Conservation (phyloP, 1,284 basidiomycete genomes). For the Abortiporus biennis region DNA sequence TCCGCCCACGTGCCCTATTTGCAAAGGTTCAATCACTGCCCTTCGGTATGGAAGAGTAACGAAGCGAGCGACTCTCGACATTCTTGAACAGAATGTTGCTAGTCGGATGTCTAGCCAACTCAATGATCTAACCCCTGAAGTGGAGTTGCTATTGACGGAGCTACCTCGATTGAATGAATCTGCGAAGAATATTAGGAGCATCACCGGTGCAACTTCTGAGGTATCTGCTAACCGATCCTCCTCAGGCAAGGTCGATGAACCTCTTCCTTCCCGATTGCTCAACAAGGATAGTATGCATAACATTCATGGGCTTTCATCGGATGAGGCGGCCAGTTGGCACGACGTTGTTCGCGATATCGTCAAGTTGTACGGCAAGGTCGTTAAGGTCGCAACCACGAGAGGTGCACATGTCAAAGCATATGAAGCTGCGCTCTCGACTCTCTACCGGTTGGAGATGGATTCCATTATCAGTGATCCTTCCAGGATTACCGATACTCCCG, state of each 20-base stretch:
- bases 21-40: constrained; percentile 39
- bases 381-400: constrained; percentile 31
- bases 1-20: constrained; percentile 48
- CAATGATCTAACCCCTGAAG: constrained; percentile 18
- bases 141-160: constrained; percentile 15
- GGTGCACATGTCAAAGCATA: constrained; percentile 45
- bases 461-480: constrained; percentile 24
- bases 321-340: constrained; percentile 30
- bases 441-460: constrained; percentile 40
- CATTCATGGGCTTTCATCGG: constrained; percentile 25
- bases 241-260: constrained; percentile 11
- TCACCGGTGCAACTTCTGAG: constrained; percentile 6
- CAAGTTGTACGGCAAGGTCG: constrained; percentile 28
- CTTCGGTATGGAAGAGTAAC: constrained; percentile 51
- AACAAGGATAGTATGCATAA: constrained; percentile 9
- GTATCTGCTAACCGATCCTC: constrained; percentile 4
- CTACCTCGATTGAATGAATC: constrained; percentile 6
- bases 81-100: constrained; percentile 56
- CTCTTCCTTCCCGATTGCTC: constrained; percentile 11
- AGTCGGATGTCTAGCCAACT: constrained; percentile 40
- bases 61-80: constrained; percentile 54
- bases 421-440: constrained; percentile 40
- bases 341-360: constrained; percentile 24
- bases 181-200: constrained; percentile 10
- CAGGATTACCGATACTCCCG: constrained; percentile 27